Conservation (phyloP, 2,329 filamentous ascomycete species). For the Albophoma yamanashiensis region DNA sequence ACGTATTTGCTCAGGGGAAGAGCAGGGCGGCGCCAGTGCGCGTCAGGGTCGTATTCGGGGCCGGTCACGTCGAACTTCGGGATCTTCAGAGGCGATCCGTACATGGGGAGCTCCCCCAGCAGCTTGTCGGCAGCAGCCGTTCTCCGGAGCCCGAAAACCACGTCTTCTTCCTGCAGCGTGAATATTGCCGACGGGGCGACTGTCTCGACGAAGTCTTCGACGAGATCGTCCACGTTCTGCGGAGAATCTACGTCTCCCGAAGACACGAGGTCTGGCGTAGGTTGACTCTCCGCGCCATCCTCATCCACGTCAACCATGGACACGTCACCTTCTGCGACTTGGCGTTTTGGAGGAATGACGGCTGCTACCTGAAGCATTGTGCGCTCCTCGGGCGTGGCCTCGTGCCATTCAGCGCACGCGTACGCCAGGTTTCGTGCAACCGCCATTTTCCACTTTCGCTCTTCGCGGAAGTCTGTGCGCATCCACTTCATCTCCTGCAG, state of each 20-base stretch:
- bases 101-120: slow-evolving; percentile 72
- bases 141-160: slow-evolving; percentile 66
- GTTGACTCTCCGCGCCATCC: slow-evolving; percentile 30
- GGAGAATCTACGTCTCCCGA: slow-evolving; percentile 52
- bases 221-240: slow-evolving; percentile 27
- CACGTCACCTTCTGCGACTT: slow-evolving; percentile 15
- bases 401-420: slow-evolving; percentile 76
- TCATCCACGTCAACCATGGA: slow-evolving; percentile 22
- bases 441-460: slow-evolving; percentile 85
- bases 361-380: slow-evolving; percentile 58
- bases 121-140: slow-evolving; percentile 68
- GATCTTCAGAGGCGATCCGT: slow-evolving; percentile 51
- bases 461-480: slow-evolving; percentile 89
- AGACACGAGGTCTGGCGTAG: slow-evolving; percentile 57
- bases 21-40: slow-evolving; percentile 64
- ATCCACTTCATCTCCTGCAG: slow-evolving; percentile 96
- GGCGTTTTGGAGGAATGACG: slow-evolving; percentile 31
- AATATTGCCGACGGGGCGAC: slow-evolving; percentile 71
- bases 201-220: slow-evolving; percentile 32
- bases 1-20: slow-evolving; percentile 81
- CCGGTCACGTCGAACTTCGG: slow-evolving; percentile 46
- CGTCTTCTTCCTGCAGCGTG: slow-evolving; percentile 68
- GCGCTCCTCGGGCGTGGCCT: slow-evolving; percentile 51
- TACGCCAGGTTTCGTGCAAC: slow-evolving; percentile 70
- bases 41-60: slow-evolving; percentile 55